Evolutionary conservation across 345 rosid species (phyloP).

Genomic region (Diplotaxis tenuifolia): DNA sequence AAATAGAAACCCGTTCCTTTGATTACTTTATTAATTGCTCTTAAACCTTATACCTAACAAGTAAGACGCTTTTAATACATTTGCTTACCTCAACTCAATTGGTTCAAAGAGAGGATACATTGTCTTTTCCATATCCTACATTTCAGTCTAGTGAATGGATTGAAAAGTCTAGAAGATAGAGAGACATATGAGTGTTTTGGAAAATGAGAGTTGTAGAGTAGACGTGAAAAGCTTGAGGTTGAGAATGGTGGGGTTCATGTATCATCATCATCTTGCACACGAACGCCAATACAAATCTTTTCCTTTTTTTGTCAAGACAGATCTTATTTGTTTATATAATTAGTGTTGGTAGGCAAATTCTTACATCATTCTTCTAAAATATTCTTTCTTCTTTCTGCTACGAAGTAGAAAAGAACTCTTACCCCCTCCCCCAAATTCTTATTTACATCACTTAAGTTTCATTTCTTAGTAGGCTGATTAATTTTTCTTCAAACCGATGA

Average conservation of each 20-base stretch:
- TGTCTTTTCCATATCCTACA: conserved; percentile 17
- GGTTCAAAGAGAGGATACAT: conserved; percentile 13
- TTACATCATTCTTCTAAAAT: conserved; percentile 22
- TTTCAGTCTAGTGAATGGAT: conserved; percentile 5
- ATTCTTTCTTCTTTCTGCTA: neutral
- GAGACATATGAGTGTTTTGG: conserved; percentile 10
- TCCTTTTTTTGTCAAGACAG: neutral
- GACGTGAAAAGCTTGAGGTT: conserved; percentile 11
- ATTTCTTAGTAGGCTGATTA: neutral
- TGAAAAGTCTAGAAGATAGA: conserved; percentile 23
- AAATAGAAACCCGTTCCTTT: conserved; percentile 4
- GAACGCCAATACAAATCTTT: neutral
- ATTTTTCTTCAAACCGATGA: neutral
- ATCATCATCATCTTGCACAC: conserved; percentile 27
- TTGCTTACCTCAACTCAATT: conserved; percentile 15
- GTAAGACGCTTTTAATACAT: conserved; percentile 3
- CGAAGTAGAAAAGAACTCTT: neutral
- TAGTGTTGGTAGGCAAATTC: conserved; percentile 39
- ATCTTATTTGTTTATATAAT: conserved; percentile 1
- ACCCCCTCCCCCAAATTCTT: neutral
- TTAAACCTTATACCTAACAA: conserved; percentile 29
- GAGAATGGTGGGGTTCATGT: conserved; percentile 18
- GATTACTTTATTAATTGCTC: conserved; percentile 1
- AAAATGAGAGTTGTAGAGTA: conserved; percentile 20
- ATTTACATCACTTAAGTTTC: neutral